Conservation (phyloP, 176 grass and related monocot genomes). For the Aegilops bicornis region DNA sequence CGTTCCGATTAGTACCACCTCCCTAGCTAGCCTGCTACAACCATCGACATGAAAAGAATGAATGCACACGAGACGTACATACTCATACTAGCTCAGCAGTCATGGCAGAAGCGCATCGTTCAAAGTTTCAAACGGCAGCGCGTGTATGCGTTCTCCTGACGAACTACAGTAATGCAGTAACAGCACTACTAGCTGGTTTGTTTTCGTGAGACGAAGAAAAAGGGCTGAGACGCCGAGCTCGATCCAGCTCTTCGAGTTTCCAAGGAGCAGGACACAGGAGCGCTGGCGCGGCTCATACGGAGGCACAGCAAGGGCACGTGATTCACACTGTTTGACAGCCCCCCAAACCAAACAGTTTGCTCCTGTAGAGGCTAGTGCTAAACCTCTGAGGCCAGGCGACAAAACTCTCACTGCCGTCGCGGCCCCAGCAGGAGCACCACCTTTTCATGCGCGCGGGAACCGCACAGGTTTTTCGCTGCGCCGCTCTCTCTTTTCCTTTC, state of each 20-base stretch:
- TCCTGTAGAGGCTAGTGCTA: slow-evolving; percentile 10
- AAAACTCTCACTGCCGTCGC: not conserved
- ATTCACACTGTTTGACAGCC: not conserved
- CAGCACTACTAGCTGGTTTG: not conserved
- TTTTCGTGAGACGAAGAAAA: not conserved
- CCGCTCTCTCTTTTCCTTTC: not conserved
- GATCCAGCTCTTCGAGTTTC: slow-evolving; percentile 5
- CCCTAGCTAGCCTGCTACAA: no score
- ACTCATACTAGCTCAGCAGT: no score
- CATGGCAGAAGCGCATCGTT: no score
- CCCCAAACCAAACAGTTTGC: slow-evolving; percentile 24
- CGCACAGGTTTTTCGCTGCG: not conserved
- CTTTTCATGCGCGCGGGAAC: slow-evolving; percentile 4
- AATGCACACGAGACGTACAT: no score
- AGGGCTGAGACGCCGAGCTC: not conserved
- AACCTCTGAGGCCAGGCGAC: slow-evolving; percentile 19
- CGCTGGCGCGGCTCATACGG: not conserved
- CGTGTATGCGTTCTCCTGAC: not conserved
- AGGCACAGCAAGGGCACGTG: slow-evolving; percentile 24
- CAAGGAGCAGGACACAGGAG: not conserved
- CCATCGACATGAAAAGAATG: no score
- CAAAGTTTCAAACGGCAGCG: not conserved
- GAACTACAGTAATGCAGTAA: not conserved
- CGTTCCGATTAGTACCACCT: no score
- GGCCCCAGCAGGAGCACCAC: not conserved